Evolutionary conservation across 2,329 filamentous ascomycete genomes (phyloP).

Genomic region (Ramichloridium luteum): DNA sequence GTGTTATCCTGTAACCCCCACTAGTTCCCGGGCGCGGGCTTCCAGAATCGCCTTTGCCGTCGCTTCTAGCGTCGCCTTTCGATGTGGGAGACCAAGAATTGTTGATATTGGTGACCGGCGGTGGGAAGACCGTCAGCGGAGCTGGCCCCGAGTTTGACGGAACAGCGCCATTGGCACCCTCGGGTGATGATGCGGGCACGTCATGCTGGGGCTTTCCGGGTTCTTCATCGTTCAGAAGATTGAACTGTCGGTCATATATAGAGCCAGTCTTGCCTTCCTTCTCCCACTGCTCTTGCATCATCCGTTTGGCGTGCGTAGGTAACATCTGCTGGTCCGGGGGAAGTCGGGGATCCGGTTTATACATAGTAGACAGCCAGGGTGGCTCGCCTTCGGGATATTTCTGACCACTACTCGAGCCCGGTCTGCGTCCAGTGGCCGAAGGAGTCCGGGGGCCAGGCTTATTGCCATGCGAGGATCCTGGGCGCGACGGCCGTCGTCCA

Average conservation of each 20-base stretch:
- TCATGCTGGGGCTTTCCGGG: conserved; percentile 20
- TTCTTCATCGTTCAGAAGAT: conserved; percentile 60
- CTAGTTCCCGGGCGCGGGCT: conserved; percentile 29
- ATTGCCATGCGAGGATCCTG: conserved; percentile 12
- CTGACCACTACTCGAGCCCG: conserved; percentile 16
- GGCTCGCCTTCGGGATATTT: conserved; percentile 79
- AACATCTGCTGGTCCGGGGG: conserved; percentile 93
- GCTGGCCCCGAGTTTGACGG: no score
- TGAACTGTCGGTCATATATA: conserved; percentile 77
- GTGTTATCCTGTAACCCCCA: conserved; percentile 37
- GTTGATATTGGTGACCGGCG: conserved; percentile 9
- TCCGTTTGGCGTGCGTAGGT: conserved; percentile 77
- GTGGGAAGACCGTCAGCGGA: no score
- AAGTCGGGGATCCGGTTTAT: conserved; percentile 86
- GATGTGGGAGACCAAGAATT: conserved; percentile 18
- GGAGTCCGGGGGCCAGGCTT: conserved; percentile 1
- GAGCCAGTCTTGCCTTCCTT: conserved; percentile 77
- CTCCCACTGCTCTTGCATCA: conserved; percentile 94
- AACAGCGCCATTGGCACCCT: not conserved
- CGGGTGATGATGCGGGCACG: conserved; percentile 1
- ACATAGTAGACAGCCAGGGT: conserved; percentile 88
- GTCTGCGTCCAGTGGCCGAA: conserved; percentile 4
- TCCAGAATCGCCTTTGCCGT: conserved; percentile 13
- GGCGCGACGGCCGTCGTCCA: conserved; percentile 10
- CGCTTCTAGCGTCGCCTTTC: conserved; percentile 13